phyloP scores from a whole-genome alignment of 2,329 filamentous ascomycete genomes.

The Mollisiaceae sp. region DNA sequence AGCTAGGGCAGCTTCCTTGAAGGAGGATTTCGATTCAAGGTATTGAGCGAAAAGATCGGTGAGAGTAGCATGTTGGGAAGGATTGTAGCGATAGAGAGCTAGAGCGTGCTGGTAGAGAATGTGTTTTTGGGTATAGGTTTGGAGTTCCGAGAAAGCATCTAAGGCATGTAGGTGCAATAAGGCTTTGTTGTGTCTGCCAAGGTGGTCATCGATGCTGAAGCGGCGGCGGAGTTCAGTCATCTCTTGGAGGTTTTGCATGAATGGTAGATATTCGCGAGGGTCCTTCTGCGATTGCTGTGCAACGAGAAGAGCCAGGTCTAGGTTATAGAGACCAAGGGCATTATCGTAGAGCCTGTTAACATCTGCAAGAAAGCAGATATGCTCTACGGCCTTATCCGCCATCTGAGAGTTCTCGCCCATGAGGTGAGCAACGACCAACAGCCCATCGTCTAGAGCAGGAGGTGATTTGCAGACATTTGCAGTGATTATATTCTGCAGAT shows the following conservation, averaged over 20 bases:
- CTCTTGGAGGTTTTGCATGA: slow-evolving; percentile 84
- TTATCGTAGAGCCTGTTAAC: slow-evolving; percentile 91
- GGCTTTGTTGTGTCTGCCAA: slow-evolving; percentile 78
- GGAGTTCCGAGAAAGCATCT: slow-evolving; percentile 76
- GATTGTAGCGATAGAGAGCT: slow-evolving; percentile 82
- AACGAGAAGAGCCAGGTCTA: slow-evolving; percentile 87
- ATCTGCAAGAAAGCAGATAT: slow-evolving; percentile 97
- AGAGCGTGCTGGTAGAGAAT: slow-evolving; percentile 79
- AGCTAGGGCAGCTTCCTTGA: slow-evolving; percentile 86
- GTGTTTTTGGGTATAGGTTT: slow-evolving; percentile 79
- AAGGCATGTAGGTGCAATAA: slow-evolving; percentile 76
- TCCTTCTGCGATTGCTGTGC: slow-evolving; percentile 97
- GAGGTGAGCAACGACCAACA: slow-evolving; percentile 78
- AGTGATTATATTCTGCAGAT: slow-evolving; percentile 90
- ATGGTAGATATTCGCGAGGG: slow-evolving; percentile 92
- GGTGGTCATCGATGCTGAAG: slow-evolving; percentile 88
- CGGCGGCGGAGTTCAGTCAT: slow-evolving; percentile 72
- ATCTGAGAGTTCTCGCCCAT: slow-evolving; percentile 69
- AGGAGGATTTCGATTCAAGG: slow-evolving; percentile 75
- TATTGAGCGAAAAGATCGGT: slow-evolving; percentile 80
- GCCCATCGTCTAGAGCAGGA: slow-evolving; percentile 84
- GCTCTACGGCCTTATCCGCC: slow-evolving; percentile 88
- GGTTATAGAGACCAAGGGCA: slow-evolving; percentile 86
- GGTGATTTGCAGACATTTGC: slow-evolving; percentile 93
- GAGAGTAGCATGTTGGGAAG: slow-evolving; percentile 66